A percentile compares a stretch with the other conserved stretches of the same genome.
Conservation (phyloP, 2,329 filamentous ascomycete genomes). For the Lachnellula willkommii region DNA sequence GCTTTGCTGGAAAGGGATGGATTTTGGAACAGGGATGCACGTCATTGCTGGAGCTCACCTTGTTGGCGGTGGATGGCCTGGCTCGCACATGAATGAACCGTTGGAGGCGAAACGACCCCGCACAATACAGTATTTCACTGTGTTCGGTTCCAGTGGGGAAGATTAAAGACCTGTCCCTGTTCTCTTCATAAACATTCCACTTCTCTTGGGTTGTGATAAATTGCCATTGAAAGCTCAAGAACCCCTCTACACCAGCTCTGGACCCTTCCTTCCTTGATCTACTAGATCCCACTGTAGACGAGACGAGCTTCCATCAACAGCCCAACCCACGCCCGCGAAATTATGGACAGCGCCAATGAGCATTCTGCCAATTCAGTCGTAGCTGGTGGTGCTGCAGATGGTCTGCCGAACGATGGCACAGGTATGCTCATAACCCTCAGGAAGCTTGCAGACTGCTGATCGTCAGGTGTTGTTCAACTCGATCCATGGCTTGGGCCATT, state of each 20-base stretch:
- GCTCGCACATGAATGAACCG: neutral
- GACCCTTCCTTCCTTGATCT: neutral
- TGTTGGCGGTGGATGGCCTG: neutral
- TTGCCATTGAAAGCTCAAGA: neutral
- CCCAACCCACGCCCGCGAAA: conserved; percentile 2
- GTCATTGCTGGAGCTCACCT: conserved; percentile 1
- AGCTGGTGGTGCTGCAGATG: conserved; percentile 38
- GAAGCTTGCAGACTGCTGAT: conserved; percentile 14
- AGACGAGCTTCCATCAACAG: too few species aligned
- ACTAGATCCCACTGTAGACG: too few species aligned
- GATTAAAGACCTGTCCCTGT: neutral
- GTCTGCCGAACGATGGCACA: conserved; percentile 64
- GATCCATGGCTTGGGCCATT: conserved; percentile 90
- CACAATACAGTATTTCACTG: conserved; percentile 21
- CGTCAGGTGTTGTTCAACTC: conserved; percentile 71
- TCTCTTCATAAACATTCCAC: neutral
- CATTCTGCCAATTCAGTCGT: conserved; percentile 26
- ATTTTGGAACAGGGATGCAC: neutral
- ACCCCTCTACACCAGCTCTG: neutral
- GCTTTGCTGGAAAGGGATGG: too few species aligned
- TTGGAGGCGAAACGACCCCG: conserved; percentile 13
- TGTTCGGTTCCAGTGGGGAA: neutral
- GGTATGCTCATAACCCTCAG: conserved; percentile 42
- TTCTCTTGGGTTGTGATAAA: neutral
- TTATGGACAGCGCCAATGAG: conserved; percentile 27